These are phyloP conservation scores for Starmera dryadoides DNA, from an alignment of 805 yeast genomes.

Conservation along the genomic window DNA sequence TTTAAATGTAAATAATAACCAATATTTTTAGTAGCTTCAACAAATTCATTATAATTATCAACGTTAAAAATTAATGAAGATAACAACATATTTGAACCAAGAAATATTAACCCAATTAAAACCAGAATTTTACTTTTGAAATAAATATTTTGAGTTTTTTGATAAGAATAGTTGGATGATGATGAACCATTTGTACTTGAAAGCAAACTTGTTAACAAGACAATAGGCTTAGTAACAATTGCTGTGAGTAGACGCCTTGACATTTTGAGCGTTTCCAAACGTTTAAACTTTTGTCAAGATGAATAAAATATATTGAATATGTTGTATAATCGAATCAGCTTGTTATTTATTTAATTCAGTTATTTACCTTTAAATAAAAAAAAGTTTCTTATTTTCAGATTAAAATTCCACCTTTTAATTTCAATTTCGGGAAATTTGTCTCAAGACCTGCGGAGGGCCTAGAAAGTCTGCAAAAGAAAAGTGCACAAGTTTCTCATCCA, in stretches of 20 bases:
- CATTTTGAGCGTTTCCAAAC: too few species aligned
- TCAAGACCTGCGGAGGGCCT: too few species aligned
- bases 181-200: neutral
- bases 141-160: slow-evolving; percentile 8
- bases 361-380: too few species aligned
- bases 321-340: too few species aligned
- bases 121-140: slow-evolving; percentile 17
- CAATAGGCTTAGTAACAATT: neutral
- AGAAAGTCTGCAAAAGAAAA: too few species aligned
- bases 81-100: slow-evolving; percentile 13
- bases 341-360: too few species aligned
- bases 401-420: too few species aligned
- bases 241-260: neutral
- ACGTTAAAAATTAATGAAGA: slow-evolving; percentile 13
- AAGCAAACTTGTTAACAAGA: neutral
- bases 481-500: too few species aligned
- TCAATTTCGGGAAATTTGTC: too few species aligned
- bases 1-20: slow-evolving; percentile 13
- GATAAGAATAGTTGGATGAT: neutral
- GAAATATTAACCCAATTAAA: slow-evolving; percentile 13
- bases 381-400: too few species aligned
- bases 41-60: slow-evolving; percentile 13
- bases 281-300: too few species aligned
- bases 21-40: slow-evolving; percentile 11
- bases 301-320: too few species aligned